Evolutionary conservation across 345 rosid species (phyloP).

Genomic region (Gossypium turneri): DNA sequence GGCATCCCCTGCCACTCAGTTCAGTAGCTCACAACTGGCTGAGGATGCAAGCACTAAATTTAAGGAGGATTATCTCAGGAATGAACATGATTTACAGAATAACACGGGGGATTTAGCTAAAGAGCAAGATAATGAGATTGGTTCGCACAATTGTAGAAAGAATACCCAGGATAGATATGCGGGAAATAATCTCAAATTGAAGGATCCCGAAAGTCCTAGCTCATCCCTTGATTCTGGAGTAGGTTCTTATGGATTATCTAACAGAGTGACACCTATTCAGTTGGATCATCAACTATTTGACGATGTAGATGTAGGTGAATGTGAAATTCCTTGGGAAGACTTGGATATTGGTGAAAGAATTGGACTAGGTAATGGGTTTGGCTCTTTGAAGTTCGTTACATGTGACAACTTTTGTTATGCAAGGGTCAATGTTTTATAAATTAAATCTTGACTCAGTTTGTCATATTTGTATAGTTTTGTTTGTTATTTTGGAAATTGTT

Average conservation of each 20-base stretch:
- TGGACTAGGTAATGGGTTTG: conserved; percentile 74
- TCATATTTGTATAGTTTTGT: neutral
- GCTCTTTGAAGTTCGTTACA: neutral
- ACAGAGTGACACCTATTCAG: conserved; percentile 36
- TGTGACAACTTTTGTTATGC: neutral
- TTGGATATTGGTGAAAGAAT: conserved; percentile 93
- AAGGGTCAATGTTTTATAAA: neutral
- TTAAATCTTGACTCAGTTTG: neutral
- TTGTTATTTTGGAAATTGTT: neutral
- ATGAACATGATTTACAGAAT: conserved; percentile 35
- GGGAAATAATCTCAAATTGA: conserved; percentile 46
- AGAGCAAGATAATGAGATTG: conserved; percentile 44
- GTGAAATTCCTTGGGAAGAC: conserved; percentile 99
- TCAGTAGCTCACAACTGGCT: conserved; percentile 25
- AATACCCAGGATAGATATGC: conserved; percentile 48
- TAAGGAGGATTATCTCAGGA: conserved; percentile 29
- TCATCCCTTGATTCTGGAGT: conserved; percentile 53
- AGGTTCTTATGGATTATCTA: conserved; percentile 47
- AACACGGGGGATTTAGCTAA: conserved; percentile 23
- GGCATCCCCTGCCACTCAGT: conserved; percentile 39
- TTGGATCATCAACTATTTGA: conserved; percentile 63
- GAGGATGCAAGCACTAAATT: conserved; percentile 33
- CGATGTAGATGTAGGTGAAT: conserved; percentile 88
- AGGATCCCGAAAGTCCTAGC: conserved; percentile 64
- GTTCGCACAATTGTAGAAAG: conserved; percentile 44